A percentile compares a stretch with the other conserved stretches of the same genome.
Evolutionary conservation across 1,284 basidiomycete genomes (phyloP).

Genomic region (Cryptococcus neoformans): DNA sequence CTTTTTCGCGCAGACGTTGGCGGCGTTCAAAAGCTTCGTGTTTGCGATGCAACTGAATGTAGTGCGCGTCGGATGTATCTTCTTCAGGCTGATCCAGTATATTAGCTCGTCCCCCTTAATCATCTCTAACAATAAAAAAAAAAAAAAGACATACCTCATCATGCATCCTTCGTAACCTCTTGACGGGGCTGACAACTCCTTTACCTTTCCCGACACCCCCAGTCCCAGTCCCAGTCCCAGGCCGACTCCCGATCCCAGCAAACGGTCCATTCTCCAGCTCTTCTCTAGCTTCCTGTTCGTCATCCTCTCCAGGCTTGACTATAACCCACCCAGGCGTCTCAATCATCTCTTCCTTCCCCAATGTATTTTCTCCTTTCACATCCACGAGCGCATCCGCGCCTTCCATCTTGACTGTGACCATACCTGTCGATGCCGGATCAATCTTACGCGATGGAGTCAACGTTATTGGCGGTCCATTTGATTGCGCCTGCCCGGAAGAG

Average conservation of each 20-base stretch:
- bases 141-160: constrained; percentile 14
- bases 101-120: neutral
- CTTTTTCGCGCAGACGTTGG: constrained; percentile 78
- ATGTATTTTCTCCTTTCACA: neutral
- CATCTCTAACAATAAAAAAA: neutral
- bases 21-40: constrained; percentile 84
- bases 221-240: neutral
- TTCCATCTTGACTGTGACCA: neutral
- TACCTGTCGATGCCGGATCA: neutral
- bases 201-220: neutral
- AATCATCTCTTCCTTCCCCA: constrained; percentile 20
- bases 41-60: constrained; percentile 77
- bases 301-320: constrained; percentile 39
- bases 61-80: constrained; percentile 80
- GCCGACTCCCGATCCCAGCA: neutral
- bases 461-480: constrained; percentile 7
- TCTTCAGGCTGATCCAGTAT: constrained; percentile 53
- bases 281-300: constrained; percentile 39
- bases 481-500: no score
- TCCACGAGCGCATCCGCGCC: neutral
- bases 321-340: constrained; percentile 41
- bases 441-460: constrained; percentile 16
- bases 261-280: constrained; percentile 20
- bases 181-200: constrained; percentile 20
- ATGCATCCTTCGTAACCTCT: constrained; percentile 24